These are phyloP conservation scores for Verbascum thapsus DNA, from an alignment of 257 asterid species.

Conservation along the genomic window DNA sequence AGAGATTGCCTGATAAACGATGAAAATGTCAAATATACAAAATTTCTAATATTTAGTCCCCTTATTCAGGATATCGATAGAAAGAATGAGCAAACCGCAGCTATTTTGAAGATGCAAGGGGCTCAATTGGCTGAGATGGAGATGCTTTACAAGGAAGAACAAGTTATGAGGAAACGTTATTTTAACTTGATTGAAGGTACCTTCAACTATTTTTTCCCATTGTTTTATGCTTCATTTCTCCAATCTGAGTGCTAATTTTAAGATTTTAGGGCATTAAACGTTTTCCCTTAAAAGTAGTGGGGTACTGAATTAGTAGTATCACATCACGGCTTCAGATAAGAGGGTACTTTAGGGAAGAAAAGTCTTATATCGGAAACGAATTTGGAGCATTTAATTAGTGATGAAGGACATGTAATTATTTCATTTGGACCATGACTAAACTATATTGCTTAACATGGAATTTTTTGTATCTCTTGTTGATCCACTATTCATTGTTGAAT, in stretches of 20 bases:
- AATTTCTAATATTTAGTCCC: conserved; percentile 25
- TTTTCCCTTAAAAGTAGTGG: not conserved
- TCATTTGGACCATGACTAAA: conserved; percentile 12
- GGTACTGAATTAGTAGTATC: not conserved
- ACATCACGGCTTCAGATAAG: not conserved
- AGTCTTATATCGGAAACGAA: not conserved
- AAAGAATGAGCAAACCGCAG: conserved; percentile 96
- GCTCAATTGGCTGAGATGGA: conserved; percentile 95
- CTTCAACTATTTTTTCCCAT: not conserved
- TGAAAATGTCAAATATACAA: conserved; percentile 1
- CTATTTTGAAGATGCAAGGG: conserved; percentile 94
- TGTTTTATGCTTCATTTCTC: not conserved
- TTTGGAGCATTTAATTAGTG: conserved; percentile 7
- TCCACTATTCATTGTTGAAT: conserved; percentile 9
- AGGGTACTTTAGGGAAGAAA: not conserved
- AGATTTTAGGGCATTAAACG: not conserved
- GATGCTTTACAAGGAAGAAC: conserved; percentile 91
- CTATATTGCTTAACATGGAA: not conserved
- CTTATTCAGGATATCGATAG: conserved; percentile 79
- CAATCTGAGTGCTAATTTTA: conserved; percentile 1
- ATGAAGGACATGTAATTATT: not conserved
- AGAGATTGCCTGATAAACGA: not conserved
- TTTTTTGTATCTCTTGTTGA: conserved; percentile 1
- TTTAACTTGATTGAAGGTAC: conserved; percentile 94
- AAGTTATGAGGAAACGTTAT: conserved; percentile 83